Evolutionary conservation across 371 early-diverging fungal species (phyloP).

Genomic region (Umbelopsis sp.): DNA sequence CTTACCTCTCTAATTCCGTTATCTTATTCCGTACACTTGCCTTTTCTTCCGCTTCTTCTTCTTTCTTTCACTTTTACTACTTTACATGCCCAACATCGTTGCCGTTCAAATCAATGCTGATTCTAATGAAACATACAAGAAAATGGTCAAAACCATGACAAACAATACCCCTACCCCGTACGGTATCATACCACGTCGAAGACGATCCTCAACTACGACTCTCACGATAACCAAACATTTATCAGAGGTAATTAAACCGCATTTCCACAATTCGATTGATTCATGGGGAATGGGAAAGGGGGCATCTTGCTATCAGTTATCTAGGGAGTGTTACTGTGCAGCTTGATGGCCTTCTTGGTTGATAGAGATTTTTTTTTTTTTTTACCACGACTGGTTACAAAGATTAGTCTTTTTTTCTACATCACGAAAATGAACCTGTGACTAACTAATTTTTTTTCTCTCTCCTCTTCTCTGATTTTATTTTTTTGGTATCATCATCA

Average conservation of each 20-base stretch:
- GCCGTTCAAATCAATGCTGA: neutral
- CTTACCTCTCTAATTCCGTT: slow-evolving; percentile 1
- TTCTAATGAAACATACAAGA: neutral
- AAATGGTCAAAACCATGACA: neutral
- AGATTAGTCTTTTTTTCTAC: neutral
- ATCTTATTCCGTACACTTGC: slow-evolving; percentile 13
- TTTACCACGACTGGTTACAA: neutral
- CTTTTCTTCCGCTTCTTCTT: slow-evolving; percentile 11
- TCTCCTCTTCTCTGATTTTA: neutral
- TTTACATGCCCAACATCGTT: neutral
- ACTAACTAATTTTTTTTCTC: neutral
- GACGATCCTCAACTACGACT: slow-evolving; percentile 2
- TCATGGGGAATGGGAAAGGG: too few species aligned
- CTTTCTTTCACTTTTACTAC: neutral
- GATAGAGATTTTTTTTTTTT: neutral
- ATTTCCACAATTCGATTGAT: neutral
- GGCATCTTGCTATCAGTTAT: too few species aligned
- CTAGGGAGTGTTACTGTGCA: too few species aligned
- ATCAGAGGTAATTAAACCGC: slow-evolving; percentile 7
- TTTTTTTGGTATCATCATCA: neutral
- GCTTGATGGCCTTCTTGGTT: too few species aligned
- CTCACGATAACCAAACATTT: neutral
- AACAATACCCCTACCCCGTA: neutral
- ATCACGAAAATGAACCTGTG: neutral
- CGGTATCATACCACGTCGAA: slow-evolving; percentile 11